phyloP scores from a whole-genome alignment of 306 rosid genomes.

The Luffa acutangula region DNA sequence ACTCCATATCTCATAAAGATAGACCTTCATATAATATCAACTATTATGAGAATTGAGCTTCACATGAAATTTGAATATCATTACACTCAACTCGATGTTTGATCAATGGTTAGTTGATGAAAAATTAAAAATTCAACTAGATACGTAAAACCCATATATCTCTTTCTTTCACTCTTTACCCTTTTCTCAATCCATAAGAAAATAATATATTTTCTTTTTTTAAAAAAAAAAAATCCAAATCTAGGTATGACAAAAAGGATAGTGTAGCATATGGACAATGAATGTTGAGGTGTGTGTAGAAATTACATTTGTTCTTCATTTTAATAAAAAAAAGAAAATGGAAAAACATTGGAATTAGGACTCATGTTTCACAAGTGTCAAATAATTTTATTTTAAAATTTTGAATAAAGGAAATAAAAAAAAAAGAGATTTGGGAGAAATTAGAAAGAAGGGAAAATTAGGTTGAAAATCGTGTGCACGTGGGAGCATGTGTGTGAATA shows the following conservation, averaged over 20 bases:
- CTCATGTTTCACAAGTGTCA: conserved; percentile 10
- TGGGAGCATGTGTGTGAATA: conserved; percentile 71
- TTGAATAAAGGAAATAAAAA: background rate
- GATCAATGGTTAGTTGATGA: background rate
- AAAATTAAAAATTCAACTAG: too few species aligned
- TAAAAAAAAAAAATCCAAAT: background rate
- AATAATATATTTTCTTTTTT: too few species aligned
- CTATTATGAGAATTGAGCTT: background rate
- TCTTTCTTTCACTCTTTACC: background rate
- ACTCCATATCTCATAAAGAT: background rate
- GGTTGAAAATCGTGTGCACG: conserved; percentile 87
- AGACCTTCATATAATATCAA: background rate
- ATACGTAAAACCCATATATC: background rate
- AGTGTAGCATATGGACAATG: background rate
- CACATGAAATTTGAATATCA: too few species aligned
- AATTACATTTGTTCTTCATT: background rate
- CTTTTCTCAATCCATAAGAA: background rate
- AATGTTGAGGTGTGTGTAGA: background rate
- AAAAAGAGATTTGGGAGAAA: background rate
- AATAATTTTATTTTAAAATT: background rate
- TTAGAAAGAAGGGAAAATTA: conserved; percentile 11
- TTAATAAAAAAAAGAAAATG: background rate
- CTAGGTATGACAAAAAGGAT: background rate
- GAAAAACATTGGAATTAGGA: conserved; percentile 19
- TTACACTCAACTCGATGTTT: background rate